Conservation (phyloP, 139 green algal species). For the Chlamydomonas sp. region DNA sequence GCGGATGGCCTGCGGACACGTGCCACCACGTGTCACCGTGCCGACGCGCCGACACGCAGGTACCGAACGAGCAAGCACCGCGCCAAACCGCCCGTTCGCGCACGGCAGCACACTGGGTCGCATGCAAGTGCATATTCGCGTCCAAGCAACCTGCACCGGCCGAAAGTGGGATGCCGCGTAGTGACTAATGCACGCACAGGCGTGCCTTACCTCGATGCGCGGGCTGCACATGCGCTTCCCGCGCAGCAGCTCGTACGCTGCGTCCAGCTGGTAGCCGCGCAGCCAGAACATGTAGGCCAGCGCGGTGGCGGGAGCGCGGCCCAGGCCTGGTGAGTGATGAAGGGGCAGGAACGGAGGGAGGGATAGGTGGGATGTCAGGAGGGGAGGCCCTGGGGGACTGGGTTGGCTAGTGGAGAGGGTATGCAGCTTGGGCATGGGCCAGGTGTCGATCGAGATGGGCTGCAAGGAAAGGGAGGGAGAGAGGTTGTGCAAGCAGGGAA, state of each 20-base stretch:
- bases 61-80: not conserved
- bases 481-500: too few species aligned
- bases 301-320: slow-evolving; percentile 88
- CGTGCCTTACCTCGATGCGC: slow-evolving; percentile 17
- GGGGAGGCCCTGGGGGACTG: too few species aligned
- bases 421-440: too few species aligned
- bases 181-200: too few species aligned
- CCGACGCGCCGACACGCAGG: not conserved
- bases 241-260: slow-evolving; percentile 57
- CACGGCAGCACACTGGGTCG: too few species aligned
- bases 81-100: too few species aligned
- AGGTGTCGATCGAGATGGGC: too few species aligned
- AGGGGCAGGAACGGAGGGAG: not conserved
- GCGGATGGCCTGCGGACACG: slow-evolving; percentile 77
- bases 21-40: slow-evolving; percentile 37
- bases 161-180: too few species aligned
- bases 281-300: slow-evolving; percentile 95
- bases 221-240: slow-evolving; percentile 39
- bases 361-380: not conserved
- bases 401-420: too few species aligned
- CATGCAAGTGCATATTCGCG: too few species aligned
- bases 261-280: slow-evolving; percentile 75
- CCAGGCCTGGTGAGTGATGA: slow-evolving; percentile 72
- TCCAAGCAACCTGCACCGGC: not conserved
- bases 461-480: too few species aligned